phyloP scores from a whole-genome alignment of 2,329 filamentous ascomycete species.

The Didymosphaeria variabile region DNA sequence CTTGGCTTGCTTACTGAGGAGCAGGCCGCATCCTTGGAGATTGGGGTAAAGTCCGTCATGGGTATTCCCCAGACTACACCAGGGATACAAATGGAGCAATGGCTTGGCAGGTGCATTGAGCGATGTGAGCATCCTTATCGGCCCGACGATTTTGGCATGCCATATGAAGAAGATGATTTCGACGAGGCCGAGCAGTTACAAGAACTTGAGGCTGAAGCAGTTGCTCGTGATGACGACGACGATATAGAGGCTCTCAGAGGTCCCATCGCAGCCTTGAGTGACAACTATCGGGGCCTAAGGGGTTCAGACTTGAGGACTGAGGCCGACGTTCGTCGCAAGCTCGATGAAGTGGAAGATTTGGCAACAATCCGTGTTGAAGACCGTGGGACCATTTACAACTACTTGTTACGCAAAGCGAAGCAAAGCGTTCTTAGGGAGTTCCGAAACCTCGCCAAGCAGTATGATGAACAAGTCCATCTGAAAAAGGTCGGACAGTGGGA shows the following conservation, averaged over 20 bases:
- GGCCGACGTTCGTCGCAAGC: constrained; percentile 47
- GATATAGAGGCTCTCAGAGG: constrained; percentile 53
- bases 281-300: constrained; percentile 51
- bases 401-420: constrained; percentile 67
- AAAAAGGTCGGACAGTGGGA: constrained; percentile 68
- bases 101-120: constrained; percentile 65
- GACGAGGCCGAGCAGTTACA: constrained; percentile 69
- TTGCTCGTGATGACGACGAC: constrained; percentile 64
- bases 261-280: constrained; percentile 40
- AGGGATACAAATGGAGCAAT: constrained; percentile 58
- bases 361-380: constrained; percentile 65
- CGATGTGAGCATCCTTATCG: constrained; percentile 56
- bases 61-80: constrained; percentile 42
- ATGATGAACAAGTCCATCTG: constrained; percentile 60
- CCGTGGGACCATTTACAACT: constrained; percentile 73
- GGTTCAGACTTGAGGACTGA: constrained; percentile 28
- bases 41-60: constrained; percentile 58
- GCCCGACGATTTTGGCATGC: constrained; percentile 61
- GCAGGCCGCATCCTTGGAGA: constrained; percentile 70
- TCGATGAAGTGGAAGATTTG: constrained; percentile 61
- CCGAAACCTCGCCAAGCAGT: constrained; percentile 59
- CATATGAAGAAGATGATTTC: constrained; percentile 68
- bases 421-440: constrained; percentile 58
- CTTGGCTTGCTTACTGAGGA: constrained; percentile 67
- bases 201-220: constrained; percentile 67